Evolutionary conservation across 345 rosid species (phyloP).

Genomic region (Hypericum perforatum): DNA sequence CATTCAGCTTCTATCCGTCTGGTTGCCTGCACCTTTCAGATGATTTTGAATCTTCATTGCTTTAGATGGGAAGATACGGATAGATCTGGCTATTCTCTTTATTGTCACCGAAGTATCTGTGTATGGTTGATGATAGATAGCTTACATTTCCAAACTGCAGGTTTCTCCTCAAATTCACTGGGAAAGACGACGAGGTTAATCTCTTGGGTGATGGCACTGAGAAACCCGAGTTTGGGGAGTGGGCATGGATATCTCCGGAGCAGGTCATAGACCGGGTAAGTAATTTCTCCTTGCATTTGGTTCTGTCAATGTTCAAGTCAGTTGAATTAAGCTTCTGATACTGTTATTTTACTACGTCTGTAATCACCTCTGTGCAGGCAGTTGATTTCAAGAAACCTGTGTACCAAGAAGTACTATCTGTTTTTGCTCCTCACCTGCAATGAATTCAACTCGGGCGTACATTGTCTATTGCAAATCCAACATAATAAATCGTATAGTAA

Average conservation of each 20-base stretch:
- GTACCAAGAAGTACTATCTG: conserved; percentile 60
- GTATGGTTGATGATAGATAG: not conserved
- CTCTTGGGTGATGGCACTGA: conserved; percentile 81
- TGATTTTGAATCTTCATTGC: too few species aligned
- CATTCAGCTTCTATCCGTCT: too few species aligned
- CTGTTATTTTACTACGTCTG: not conserved
- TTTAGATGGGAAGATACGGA: too few species aligned
- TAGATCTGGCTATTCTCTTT: too few species aligned
- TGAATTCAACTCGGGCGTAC: conserved; percentile 6
- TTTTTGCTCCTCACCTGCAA: conserved; percentile 52
- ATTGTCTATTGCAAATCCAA: too few species aligned
- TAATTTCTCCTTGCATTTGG: conserved; percentile 1
- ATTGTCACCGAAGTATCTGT: not conserved
- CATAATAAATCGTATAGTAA: too few species aligned
- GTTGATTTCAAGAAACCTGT: conserved; percentile 90
- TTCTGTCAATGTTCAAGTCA: not conserved
- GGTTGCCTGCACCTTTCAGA: too few species aligned
- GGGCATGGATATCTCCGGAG: conserved; percentile 76
- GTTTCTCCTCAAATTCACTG: conserved; percentile 79
- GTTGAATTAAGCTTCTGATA: not conserved
- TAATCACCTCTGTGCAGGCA: conserved; percentile 39
- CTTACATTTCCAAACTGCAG: conserved; percentile 21
- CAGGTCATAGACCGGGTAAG: conserved; percentile 54
- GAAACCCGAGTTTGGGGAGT: conserved; percentile 84
- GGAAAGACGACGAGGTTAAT: conserved; percentile 78